Evolutionary conservation across 495 filamentous ascomycete genomes (phyloP), one percentile per base, ranked within the genome.

Genomic region (Penicillium parvum): DNA sequence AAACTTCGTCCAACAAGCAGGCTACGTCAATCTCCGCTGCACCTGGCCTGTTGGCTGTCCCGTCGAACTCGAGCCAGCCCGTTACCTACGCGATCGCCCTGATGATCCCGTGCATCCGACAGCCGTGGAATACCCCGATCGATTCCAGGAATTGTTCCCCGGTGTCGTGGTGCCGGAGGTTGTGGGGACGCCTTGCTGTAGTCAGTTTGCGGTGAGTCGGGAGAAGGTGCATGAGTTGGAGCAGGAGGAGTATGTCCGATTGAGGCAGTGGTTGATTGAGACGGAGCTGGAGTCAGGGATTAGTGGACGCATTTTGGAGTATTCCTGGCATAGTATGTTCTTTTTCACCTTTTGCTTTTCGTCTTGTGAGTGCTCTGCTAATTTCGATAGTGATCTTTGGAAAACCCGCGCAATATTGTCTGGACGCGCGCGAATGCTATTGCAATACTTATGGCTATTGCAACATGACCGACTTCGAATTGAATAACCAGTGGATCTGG

Each of bases 271-370:
- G 83, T 45, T 88, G 26, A 30, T 83, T 2, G 52, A 76, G 6
- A 83, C 84, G 10, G 52, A 60, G 12, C 50, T 84, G 37, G 62
- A 65, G 8, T 74, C 83, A 38, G 59, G 59, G 10, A 51, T 73
- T 23, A 79, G 72, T 17, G 85, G 84, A 8, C 50, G 82, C 8
- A 66, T 88, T 15, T 64, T 85, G 58, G 85, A 88, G 61, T 86
- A 82, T 53, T 57, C 76, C 28, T 88, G 85, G 84, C 84, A 88
- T 60, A 71, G 65, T 72, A 43, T 42, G 65, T 58, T 40, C 20
- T n/a, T 37, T 23, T 19, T 40, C 1, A 3, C 4, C 15, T 12
- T 22, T 12, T 7, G 6, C 18, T 34, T 20, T 20, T 23, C 6
- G 12, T 19, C 6, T 37, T 20, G 14, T 18, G 16, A 22, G 16